These are phyloP conservation scores for Penicillium riverlandense DNA, from an alignment of 495 filamentous ascomycete genomes.

Conservation along the genomic window DNA sequence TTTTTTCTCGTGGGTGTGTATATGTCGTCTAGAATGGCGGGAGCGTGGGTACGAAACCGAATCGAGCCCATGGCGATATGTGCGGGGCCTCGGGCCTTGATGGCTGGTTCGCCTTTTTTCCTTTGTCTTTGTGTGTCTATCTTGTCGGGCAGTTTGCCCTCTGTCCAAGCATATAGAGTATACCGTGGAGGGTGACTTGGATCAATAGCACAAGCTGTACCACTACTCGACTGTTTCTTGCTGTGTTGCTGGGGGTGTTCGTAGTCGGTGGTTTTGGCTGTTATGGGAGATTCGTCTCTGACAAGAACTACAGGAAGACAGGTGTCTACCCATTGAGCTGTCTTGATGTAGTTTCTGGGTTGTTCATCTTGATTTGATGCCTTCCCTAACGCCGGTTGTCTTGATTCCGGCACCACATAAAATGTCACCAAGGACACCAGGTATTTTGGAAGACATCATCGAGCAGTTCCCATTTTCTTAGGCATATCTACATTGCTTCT, in stretches of 20 bases:
- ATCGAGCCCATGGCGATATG: conserved; percentile 7
- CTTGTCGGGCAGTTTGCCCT: conserved; percentile 28
- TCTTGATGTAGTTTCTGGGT: too few species aligned
- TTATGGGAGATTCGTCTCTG: too few species aligned
- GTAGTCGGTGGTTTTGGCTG: not conserved
- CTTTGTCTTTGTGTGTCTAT: conserved; percentile 9
- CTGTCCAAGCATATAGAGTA: conserved; percentile 41
- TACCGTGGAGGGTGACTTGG: conserved; percentile 31
- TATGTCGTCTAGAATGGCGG: conserved; percentile 9
- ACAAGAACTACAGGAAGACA: too few species aligned
- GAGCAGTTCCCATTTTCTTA: too few species aligned
- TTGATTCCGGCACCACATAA: too few species aligned
- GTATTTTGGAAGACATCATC: too few species aligned
- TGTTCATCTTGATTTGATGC: too few species aligned
- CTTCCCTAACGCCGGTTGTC: too few species aligned
- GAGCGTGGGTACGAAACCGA: conserved; percentile 3
- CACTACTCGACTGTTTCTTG: conserved; percentile 16
- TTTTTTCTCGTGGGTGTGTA: conserved; percentile 8
- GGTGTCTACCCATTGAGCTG: too few species aligned
- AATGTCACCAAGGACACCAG: too few species aligned
- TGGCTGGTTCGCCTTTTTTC: conserved; percentile 13
- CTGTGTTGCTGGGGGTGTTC: not conserved
- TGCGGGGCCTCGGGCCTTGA: conserved; percentile 11
- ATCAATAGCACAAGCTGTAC: conserved; percentile 41
- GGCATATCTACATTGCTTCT: too few species aligned